phyloP scores from a whole-genome alignment of 305 asterid genomes.

The Fraxinus velutina region DNA sequence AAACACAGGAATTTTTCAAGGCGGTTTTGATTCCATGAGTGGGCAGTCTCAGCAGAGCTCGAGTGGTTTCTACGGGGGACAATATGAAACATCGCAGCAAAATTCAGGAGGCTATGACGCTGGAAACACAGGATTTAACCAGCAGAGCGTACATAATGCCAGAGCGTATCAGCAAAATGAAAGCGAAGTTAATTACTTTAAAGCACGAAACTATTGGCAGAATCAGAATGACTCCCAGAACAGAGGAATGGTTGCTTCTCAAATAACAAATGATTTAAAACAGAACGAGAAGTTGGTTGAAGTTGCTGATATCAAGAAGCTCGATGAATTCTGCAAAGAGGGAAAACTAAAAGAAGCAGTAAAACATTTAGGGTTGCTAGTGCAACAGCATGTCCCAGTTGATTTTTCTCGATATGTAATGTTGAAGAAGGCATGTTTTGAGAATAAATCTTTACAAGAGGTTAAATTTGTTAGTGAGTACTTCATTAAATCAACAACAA shows the following conservation, averaged over 20 bases:
- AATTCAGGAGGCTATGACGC: conserved; percentile 14
- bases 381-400: conserved; percentile 41
- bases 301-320: conserved; percentile 31
- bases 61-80: conserved; percentile 29
- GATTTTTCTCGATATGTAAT: conserved; percentile 51
- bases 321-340: conserved; percentile 49
- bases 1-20: conserved; percentile 25
- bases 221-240: conserved; percentile 25
- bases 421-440: conserved; percentile 62
- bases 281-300: conserved; percentile 29
- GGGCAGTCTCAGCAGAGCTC: conserved; percentile 24
- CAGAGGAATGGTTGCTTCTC: conserved; percentile 26
- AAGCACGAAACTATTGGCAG: conserved; percentile 26
- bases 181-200: conserved; percentile 20
- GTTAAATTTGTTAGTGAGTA: conserved; percentile 60
- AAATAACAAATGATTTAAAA: conserved; percentile 12
- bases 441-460: conserved; percentile 51
- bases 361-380: conserved; percentile 44
- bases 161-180: conserved; percentile 26
- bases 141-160: conserved; percentile 19
- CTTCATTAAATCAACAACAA: conserved; percentile 43
- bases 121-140: conserved; percentile 23
- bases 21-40: conserved; percentile 18
- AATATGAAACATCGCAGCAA: conserved; percentile 20
- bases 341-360: conserved; percentile 62